Evolutionary conservation across 192 early-diverging fungal genomes (phyloP).

Genomic region (Chytriomyces hyalinus): DNA sequence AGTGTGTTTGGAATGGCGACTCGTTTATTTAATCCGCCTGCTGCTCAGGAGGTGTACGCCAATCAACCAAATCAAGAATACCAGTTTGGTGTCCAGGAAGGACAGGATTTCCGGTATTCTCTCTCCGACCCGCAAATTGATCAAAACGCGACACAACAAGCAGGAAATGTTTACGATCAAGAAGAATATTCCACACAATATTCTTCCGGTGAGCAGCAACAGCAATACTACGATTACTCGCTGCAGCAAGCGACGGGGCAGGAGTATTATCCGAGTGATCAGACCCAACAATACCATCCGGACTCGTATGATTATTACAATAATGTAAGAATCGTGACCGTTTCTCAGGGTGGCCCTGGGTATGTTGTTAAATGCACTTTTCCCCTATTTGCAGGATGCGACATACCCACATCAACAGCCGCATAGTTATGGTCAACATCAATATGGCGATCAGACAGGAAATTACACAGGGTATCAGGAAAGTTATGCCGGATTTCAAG

Average conservation of each 20-base stretch:
- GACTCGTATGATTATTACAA: neutral
- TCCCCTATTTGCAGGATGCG: neutral
- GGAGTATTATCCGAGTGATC: too few relatives aligned
- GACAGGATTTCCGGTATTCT: constrained; percentile 6
- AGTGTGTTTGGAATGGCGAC: constrained; percentile 25
- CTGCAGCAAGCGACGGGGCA: too few relatives aligned
- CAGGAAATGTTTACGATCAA: neutral
- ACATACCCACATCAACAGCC: constrained; percentile 1
- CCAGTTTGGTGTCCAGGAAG: constrained; percentile 24
- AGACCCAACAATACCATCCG: neutral
- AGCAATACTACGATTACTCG: neutral
- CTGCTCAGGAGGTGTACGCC: neutral
- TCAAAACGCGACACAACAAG: neutral
- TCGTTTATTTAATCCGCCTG: constrained; percentile 2
- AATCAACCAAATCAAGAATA: constrained; percentile 2
- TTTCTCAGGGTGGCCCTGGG: too few relatives aligned
- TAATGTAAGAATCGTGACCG: too few relatives aligned
- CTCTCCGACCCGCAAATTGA: neutral
- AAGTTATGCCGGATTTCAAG: too few relatives aligned
- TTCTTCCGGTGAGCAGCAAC: neutral
- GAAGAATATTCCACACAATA: neutral
- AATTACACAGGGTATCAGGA: too few relatives aligned
- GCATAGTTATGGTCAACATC: neutral
- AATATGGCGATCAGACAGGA: neutral
- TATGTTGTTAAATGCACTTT: too few relatives aligned